A percentile compares a stretch with the other conserved stretches of the same genome.
Conservation (phyloP, 441 rosid genomes). For the Aleurites moluccanus region DNA sequence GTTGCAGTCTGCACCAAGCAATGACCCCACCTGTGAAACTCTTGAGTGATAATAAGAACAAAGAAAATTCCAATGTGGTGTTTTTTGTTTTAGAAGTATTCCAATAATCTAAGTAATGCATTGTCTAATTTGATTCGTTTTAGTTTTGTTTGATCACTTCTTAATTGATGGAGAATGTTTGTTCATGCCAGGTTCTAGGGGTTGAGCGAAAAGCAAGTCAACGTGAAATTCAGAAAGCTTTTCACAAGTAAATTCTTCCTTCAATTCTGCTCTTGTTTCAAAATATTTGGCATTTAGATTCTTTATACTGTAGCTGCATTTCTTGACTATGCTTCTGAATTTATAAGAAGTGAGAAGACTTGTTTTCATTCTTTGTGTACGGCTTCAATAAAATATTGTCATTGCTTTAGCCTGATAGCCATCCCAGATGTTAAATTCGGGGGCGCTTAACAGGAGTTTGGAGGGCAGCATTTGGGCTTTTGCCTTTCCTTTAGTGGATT, state of each 20-base stretch:
- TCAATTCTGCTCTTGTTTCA: conserved; percentile 2
- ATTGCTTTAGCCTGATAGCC: not conserved
- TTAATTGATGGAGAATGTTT: not conserved
- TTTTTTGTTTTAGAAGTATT: not conserved
- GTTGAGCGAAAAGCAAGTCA: conserved; percentile 73
- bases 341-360: no score
- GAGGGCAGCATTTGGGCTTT: not conserved
- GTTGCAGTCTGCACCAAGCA: not conserved
- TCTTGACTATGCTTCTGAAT: conserved; percentile 2
- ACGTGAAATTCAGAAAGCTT: conserved; percentile 96
- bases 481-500: not conserved
- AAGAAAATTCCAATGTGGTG: not conserved
- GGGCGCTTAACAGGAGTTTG: not conserved
- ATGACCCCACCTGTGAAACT: no score
- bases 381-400: not conserved
- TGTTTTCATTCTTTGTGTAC: not conserved
- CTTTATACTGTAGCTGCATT: conserved; percentile 1
- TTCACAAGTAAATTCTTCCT: conserved; percentile 69
- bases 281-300: not conserved
- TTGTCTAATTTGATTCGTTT: not conserved
- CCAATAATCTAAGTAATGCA: not conserved
- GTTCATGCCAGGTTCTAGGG: conserved; percentile 69
- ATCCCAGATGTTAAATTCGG: not conserved
- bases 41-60: not conserved
- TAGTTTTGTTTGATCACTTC: not conserved